These are phyloP conservation scores for Alternaria dauci DNA, from an alignment of 2,329 filamentous ascomycete genomes.

Conservation along the genomic window DNA sequence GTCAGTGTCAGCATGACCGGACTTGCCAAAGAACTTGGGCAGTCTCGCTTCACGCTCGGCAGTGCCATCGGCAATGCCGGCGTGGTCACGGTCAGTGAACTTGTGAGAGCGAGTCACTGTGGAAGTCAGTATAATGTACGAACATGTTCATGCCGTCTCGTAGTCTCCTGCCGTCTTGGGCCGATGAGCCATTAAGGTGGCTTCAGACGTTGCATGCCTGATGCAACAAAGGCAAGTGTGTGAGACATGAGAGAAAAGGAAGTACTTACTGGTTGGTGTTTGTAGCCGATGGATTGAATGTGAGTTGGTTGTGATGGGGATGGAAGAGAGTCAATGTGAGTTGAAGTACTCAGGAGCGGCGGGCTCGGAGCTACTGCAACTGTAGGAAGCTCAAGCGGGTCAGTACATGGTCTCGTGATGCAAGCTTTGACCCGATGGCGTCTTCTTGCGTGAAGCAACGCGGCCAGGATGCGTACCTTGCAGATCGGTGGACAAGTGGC, in stretches of 20 bases:
- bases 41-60: slow-evolving; percentile 74
- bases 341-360: slow-evolving; percentile 42
- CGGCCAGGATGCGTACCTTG: slow-evolving; percentile 38
- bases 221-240: slow-evolving; percentile 7
- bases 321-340: slow-evolving; percentile 25
- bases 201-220: slow-evolving; percentile 7
- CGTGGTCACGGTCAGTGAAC: slow-evolving; percentile 90
- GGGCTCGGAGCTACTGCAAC: slow-evolving; percentile 28
- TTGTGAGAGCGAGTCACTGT: slow-evolving; percentile 98
- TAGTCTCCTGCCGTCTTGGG: neutral
- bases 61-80: slow-evolving; percentile 77
- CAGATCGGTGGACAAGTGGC: slow-evolving; percentile 23
- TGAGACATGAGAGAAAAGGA: neutral
- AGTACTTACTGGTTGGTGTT: slow-evolving; percentile 44
- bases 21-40: slow-evolving; percentile 93
- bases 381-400: slow-evolving; percentile 34
- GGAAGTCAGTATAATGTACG: slow-evolving; percentile 23
- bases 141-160: neutral
- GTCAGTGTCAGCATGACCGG: slow-evolving; percentile 79
- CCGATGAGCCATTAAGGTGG: slow-evolving; percentile 1
- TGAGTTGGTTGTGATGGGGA: slow-evolving; percentile 19
- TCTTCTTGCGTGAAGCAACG: slow-evolving; percentile 29
- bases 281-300: slow-evolving; percentile 16
- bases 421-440: slow-evolving; percentile 42
- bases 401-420: slow-evolving; percentile 47